These are phyloP conservation scores for Trichoderma aggressivum DNA, from an alignment of 2,329 filamentous ascomycete genomes.

Conservation along the genomic window DNA sequence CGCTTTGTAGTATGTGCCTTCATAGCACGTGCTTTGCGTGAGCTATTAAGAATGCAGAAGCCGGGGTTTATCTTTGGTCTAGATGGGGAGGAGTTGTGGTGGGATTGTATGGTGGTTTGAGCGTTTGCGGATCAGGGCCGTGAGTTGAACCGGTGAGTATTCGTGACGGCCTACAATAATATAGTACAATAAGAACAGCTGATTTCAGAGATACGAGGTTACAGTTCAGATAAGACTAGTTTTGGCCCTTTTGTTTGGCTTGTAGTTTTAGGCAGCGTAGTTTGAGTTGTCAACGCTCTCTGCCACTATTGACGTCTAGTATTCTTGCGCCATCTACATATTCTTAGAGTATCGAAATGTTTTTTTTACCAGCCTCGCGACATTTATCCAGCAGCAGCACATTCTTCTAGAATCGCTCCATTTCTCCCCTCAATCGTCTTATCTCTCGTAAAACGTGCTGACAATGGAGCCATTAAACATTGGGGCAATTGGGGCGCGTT, in stretches of 20 bases:
- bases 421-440: not conserved
- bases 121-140: not conserved
- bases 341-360: not conserved
- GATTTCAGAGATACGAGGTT: not conserved
- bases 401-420: not conserved
- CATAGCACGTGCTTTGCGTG: not conserved
- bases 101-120: not conserved
- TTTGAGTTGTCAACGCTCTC: not conserved
- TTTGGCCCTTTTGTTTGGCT: not conserved
- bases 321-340: not conserved
- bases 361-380: too few species aligned
- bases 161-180: not conserved
- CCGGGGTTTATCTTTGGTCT: not conserved
- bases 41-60: not conserved
- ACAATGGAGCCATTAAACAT: not conserved
- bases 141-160: not conserved
- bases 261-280: too few species aligned
- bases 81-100: not conserved
- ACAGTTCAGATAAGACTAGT: not conserved
- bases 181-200: not conserved
- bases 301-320: not conserved
- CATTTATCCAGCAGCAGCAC: too few species aligned
- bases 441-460: not conserved
- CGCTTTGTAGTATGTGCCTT: not conserved
- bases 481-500: not conserved